Base-by-base conservation (phyloP, 768 basidiomycete species). In the Termitomyces sp. region DNA sequence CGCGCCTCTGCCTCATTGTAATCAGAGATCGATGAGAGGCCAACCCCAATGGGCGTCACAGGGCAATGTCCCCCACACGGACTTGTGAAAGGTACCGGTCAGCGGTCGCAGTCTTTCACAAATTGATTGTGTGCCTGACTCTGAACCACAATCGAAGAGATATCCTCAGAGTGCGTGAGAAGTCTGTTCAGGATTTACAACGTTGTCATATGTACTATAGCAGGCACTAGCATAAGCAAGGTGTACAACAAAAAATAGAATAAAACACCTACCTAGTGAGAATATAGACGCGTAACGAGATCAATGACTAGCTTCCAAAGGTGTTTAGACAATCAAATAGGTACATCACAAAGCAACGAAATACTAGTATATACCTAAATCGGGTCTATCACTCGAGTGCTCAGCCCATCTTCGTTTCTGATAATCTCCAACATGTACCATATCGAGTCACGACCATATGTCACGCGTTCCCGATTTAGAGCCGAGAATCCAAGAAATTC, bases 361-460 rank as follows among this genome's bases (percentile, higher is more conserved):
- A 12, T 6, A 4, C 25, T 25, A 25, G 25, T 25, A 25, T 25
- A 17, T 25, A 49, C 31, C 31, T 49, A 49, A 32, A 49, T 49
- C 31, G 48, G 48, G 15, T 49, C 48, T 17, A 29, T 49, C 15
- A 32, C 48, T 32, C 17, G 48, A 32, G 32, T 9, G 48, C 31
- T 34, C 52, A 53, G 25, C 36, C 52, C 52, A 6, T 40, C 52
- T 37, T 25, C 38, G 20, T 53, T 40, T 20, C 52, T 36, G 52
- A 36, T 38, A 25, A 56, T 56, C n/a, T 56, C 15, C 3, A 56
- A 25, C 54, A 40, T 56, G 29, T 56, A n/a, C 54, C 54, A 56
- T 31, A 43, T 15, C 15, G 17, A 56, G 29, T 43, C 25, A 17
- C 40, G 54, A 9, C 4, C 54, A 32, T 25, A 43, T 56, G 15